Evolutionary conservation across 441 rosid species (phyloP), one percentile per base, ranked within the genome.

Genomic region (Capsella rubella): DNA sequence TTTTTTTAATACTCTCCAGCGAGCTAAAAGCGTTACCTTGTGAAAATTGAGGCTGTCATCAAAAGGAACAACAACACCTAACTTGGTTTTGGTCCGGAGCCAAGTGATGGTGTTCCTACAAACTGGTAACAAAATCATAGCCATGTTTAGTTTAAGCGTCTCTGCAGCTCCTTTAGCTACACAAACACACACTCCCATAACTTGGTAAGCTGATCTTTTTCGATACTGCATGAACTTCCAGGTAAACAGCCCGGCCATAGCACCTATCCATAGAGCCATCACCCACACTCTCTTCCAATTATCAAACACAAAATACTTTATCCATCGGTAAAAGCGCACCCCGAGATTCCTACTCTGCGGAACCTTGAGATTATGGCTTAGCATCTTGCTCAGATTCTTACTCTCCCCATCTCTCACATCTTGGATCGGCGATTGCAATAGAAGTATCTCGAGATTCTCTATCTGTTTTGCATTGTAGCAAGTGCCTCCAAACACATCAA

Each of bases 251-350:
- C 83, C 89, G 1, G 80, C 80, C 83, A 85, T 79, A 7, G 55
- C 75, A 14, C 80, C 82, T 2, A 89, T 73, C 88, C 87, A 89
- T 13, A 85, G 63, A 11, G 75, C 79, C 71, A 85, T 55, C 35
- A 89, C 88, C 93, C 93, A 88, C 7, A 82, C 80, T 67, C 90
- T 79, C 71, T 87, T 81, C 93, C 90, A 89, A 42, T 89, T 82
- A 66, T 89, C 90, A 14, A 69, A 28, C 54, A 88, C 42, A 70
- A 82, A 84, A 73, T 85, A 84, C 83, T 63, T 82, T 15, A 77
- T 18, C 58, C 76, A 61, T 1, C 56, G 15, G 50, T 28, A 81
- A 29, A 64, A 72, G 35, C 84, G 71, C 10, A 10, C 72, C 8
- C 80, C 18, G 5, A 82, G 83, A 71, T 83, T 77, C 31, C 35